Percentiles rank a stretch among this genome's conserved stretches.
These are phyloP conservation scores for Sphagnum fallax DNA, from an alignment of 228 moss, liverwort and hornwort species.

Conservation along the genomic window DNA sequence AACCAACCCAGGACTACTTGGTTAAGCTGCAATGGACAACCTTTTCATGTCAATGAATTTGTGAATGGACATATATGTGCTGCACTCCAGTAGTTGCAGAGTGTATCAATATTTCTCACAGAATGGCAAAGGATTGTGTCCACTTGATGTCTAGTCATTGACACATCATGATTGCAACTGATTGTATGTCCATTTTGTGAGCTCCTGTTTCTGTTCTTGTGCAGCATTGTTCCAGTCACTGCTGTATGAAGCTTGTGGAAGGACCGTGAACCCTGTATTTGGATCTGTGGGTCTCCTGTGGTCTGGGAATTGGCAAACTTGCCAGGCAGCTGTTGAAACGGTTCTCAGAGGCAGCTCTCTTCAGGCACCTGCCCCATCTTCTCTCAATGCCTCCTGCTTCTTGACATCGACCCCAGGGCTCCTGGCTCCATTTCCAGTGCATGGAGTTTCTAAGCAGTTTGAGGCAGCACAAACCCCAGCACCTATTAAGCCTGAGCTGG, in stretches of 20 bases:
- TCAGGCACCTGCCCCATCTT: slow-evolving; percentile 21
- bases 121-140: too few species aligned
- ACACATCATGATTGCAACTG: too few species aligned
- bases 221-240: slow-evolving; percentile 79
- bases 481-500: slow-evolving; percentile 11
- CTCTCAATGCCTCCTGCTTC: neutral
- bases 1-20: too few species aligned
- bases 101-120: too few species aligned
- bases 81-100: too few species aligned
- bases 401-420: slow-evolving; percentile 8
- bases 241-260: slow-evolving; percentile 74
- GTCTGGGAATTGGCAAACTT: slow-evolving; percentile 66
- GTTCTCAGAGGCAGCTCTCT: slow-evolving; percentile 62
- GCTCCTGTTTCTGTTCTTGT: neutral
- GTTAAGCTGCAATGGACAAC: too few species aligned
- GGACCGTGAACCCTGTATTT: slow-evolving; percentile 75
- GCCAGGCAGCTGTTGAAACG: slow-evolving; percentile 70
- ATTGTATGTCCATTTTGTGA: too few species aligned
- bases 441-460: slow-evolving; percentile 12
- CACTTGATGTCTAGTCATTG: too few species aligned
- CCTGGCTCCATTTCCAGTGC: neutral
- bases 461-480: slow-evolving; percentile 7
- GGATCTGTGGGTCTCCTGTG: slow-evolving; percentile 71
- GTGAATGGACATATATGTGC: too few species aligned
- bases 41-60: too few species aligned